A percentile compares a stretch with the other conserved stretches of the same genome.
phyloP scores from a whole-genome alignment of 1,284 basidiomycete species.

The Cryptococcus hybrid region DNA sequence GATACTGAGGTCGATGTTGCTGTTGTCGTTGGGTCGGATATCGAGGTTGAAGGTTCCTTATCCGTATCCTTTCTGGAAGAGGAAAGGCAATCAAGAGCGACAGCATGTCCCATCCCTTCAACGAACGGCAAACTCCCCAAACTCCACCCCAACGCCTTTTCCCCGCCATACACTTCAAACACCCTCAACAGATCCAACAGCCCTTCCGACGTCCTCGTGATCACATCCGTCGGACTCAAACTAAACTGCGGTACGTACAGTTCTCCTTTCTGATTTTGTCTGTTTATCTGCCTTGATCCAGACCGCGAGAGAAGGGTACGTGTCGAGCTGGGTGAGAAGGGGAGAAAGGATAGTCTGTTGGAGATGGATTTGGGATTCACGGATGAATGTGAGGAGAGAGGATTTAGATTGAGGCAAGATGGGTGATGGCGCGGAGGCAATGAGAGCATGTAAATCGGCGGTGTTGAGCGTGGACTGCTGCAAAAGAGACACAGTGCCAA shows the following conservation, averaged over 20 bases:
- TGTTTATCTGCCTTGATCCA: slow-evolving; percentile 59
- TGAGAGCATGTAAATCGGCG: slow-evolving; percentile 62
- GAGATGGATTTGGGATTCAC: slow-evolving; percentile 69
- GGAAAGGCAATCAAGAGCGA: too few species aligned
- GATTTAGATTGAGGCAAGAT: slow-evolving; percentile 48
- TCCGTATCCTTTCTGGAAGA: too few species aligned
- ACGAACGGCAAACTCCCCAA: slow-evolving; percentile 74
- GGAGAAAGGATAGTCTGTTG: slow-evolving; percentile 82
- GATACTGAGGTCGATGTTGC: too few species aligned
- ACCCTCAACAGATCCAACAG: slow-evolving; percentile 87
- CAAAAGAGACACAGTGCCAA: slow-evolving; percentile 68
- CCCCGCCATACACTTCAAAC: slow-evolving; percentile 91
- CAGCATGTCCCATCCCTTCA: slow-evolving; percentile 28
- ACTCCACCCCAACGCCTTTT: slow-evolving; percentile 87
- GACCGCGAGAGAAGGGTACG: slow-evolving; percentile 66
- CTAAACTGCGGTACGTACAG: slow-evolving; percentile 90
- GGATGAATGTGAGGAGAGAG: slow-evolving; percentile 65
- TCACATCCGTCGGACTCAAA: slow-evolving; percentile 80
- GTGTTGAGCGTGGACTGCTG: slow-evolving; percentile 80
- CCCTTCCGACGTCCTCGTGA: slow-evolving; percentile 87
- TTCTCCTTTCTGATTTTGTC: slow-evolving; percentile 51
- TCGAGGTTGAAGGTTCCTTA: slow-evolving; percentile 8
- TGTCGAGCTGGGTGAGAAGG: slow-evolving; percentile 68
- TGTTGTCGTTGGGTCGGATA: too few species aligned
- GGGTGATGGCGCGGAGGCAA: slow-evolving; percentile 12